These are phyloP conservation scores for Kwoniella dejecticola DNA, from an alignment of 768 basidiomycete species.

Conservation along the genomic window DNA sequence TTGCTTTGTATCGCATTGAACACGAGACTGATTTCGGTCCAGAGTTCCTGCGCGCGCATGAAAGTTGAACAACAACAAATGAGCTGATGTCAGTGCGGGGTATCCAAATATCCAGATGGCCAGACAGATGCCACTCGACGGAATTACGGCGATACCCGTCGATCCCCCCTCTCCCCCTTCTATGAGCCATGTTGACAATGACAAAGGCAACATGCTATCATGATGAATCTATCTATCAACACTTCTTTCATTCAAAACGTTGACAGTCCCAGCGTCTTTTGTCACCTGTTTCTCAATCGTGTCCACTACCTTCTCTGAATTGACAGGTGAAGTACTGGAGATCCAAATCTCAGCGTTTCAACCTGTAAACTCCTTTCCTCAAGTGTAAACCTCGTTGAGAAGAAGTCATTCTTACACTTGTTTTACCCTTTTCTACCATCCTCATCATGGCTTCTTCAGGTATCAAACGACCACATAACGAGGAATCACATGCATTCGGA, in stretches of 20 bases:
- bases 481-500: constrained; percentile 9
- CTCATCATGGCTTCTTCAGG: constrained; percentile 38
- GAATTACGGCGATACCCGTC: neutral
- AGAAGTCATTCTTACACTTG: constrained; percentile 33
- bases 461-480: constrained; percentile 33
- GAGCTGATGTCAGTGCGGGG: constrained; percentile 5
- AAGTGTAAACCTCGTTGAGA: neutral
- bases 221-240: too few species aligned
- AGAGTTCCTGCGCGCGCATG: neutral
- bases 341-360: neutral
- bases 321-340: constrained; percentile 10
- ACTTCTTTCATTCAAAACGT: too few species aligned
- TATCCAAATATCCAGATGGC: neutral
- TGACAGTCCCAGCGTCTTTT: too few species aligned
- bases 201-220: too few species aligned
- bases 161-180: neutral
- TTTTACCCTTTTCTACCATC: neutral
- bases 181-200: neutral
- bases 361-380: constrained; percentile 29
- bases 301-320: neutral
- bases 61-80: constrained; percentile 8
- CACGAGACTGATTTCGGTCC: constrained; percentile 26
- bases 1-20: too few species aligned
- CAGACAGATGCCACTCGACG: constrained; percentile 8
- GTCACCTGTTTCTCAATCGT: too few species aligned